Evolutionary conservation across 352 stramenopile species (phyloP), one percentile per base, ranked within the genome.

Genomic region (Globisporangium yorkense): DNA sequence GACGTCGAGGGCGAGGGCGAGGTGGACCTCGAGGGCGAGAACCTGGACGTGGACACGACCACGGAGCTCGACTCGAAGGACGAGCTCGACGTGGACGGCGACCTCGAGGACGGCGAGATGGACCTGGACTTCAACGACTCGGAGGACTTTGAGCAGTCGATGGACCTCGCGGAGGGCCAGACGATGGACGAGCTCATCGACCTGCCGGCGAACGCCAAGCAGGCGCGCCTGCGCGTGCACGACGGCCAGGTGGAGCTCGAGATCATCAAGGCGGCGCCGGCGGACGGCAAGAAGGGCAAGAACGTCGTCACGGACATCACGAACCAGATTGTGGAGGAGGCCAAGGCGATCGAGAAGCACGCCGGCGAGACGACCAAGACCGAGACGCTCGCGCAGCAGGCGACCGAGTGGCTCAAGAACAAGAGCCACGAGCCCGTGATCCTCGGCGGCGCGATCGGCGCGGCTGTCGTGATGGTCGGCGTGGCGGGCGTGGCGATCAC

Each of bases 201-300:
- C n/a, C 57, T 83, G 29, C 73, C 71, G 4, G 48, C 63, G 29
- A 71, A 70, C 5, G 75, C 67, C 55, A 77, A 79, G 63, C 71
- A 65, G 35, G 68, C 82, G 35, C 75, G 61, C 37, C 63, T 85
- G 40, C 75, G 72, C 10, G 62, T 85, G 44, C 68, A 77, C 62
- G 66, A 74, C 44, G 75, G 70, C 45, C 64, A 79, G 41, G 70
- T 83, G 37, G 65, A 85, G 52, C 37, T 85, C 44, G 73, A 85
- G 43, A 79, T 85, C 52, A 74, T 79, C 60, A 79, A 81, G 54
- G 62, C 52, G 18, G 54, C 53, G 41, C 33, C 58, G 2, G 51
- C 49, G 15, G 37, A 66, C 45, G 57, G 65, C 50, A 48, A 65
- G 27, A 24, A 20, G 2, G 31, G 46, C 8, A 52, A 73, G 49